Evolutionary conservation across 768 basidiomycete species (phyloP), one percentile per base, ranked within the genome.

Genomic region (Panaeolus cyanescens): DNA sequence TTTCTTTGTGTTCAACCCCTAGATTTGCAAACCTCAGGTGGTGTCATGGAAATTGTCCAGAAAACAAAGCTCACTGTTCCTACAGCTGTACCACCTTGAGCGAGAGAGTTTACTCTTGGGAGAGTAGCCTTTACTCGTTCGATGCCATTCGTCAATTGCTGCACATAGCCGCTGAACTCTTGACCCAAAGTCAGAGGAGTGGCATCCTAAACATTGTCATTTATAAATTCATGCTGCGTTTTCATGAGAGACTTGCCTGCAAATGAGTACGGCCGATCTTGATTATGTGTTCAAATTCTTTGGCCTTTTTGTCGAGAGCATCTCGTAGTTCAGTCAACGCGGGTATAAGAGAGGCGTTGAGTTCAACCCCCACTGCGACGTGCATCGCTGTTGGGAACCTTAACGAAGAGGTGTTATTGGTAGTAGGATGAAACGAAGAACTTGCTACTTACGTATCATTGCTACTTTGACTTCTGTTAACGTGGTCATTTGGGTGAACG

Each of bases 341-440:
- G 34, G 97, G 97, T 61, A 99, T 75, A 54, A 99, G 82, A 39
- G 84, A 83, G 28, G 83, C 76, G 72, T 85, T 83, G 66, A 99
- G 85, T 75, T 99, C 97, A 25, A 86, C 89, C 34, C 96, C 95
- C 33, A 95, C 94, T 37, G 97, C 95, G 61, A 99, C 87, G 75
- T 99, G 97, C 97, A 99, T 99, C 12, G 91, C 97, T 25, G 97
- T 99, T 7, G 97, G 97, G 85, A 99, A 99, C 30, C 95, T 97
- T 68, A 25, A 34, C 28, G 33, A 36, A n/a, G 13, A 33, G 13
- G 22, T 28, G 54, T 39, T 32, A 59, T 19, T 45, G 28, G 55
- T 20, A 36, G 12, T 10, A 37, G 39, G 2, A 39, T 25, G 40
- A 17, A 40, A 31, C 2, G 25, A 32, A 56, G 55, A 59, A 9